phyloP scores from a whole-genome alignment of 1,284 basidiomycete genomes.

The Tylopilus sp. region DNA sequence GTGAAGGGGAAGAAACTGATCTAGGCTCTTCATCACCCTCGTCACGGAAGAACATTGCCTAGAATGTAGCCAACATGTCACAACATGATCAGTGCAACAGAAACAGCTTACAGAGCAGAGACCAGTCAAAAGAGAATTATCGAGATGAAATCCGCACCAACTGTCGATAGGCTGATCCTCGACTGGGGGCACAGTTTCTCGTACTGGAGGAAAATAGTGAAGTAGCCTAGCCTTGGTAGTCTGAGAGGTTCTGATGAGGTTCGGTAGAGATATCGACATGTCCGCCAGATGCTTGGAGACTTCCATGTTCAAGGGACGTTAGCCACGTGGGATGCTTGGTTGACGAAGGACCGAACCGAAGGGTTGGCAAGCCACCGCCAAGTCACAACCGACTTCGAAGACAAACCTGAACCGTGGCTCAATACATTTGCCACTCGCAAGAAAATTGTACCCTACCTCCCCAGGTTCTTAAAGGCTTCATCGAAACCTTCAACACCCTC shows the following conservation, averaged over 20 bases:
- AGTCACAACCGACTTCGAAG: constrained; percentile 72
- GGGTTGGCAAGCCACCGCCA: constrained; percentile 82
- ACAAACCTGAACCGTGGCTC: constrained; percentile 52
- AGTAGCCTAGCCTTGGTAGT: constrained; percentile 83
- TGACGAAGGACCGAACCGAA: constrained; percentile 55
- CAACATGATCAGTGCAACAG: not conserved
- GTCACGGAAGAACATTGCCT: constrained; percentile 78
- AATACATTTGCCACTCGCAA: not conserved
- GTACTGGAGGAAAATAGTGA: constrained; percentile 81
- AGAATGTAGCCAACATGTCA: constrained; percentile 10
- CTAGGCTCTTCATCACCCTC: constrained; percentile 39
- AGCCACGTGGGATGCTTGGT: not conserved
- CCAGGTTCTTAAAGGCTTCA: constrained; percentile 80
- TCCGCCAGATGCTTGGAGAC: constrained; percentile 63
- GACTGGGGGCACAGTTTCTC: constrained; percentile 34
- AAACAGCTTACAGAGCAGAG: constrained; percentile 67
- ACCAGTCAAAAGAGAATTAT: constrained; percentile 86
- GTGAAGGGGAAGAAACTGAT: constrained; percentile 63
- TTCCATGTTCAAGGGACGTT: constrained; percentile 25
- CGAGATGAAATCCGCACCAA: constrained; percentile 80
- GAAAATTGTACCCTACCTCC: constrained; percentile 44
- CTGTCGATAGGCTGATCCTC: constrained; percentile 70
- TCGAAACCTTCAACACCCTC: constrained; percentile 72
- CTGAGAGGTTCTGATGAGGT: constrained; percentile 61
- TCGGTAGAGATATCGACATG: constrained; percentile 57